Conservation (phyloP, 1,284 basidiomycete genomes). For the Irpex sp. region DNA sequence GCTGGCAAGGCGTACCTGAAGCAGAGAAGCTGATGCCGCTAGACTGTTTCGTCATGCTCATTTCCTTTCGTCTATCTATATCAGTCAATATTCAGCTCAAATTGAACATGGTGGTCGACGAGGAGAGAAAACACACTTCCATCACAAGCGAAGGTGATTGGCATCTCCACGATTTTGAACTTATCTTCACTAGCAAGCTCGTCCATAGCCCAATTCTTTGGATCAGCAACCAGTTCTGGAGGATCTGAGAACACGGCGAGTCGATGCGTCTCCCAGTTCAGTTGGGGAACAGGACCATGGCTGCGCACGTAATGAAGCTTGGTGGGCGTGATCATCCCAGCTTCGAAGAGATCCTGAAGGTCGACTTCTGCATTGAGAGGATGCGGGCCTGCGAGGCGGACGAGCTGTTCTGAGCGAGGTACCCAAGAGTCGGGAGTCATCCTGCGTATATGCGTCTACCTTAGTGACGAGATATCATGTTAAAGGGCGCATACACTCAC, state of each 20-base stretch:
- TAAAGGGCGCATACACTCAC: conserved; percentile 11
- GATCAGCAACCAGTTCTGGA: conserved; percentile 12
- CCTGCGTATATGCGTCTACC: conserved; percentile 1
- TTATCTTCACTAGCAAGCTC: conserved; percentile 13
- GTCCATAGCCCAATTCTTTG: conserved; percentile 20
- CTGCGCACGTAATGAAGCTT: conserved; percentile 24
- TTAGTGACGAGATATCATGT: background rate
- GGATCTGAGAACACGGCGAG: conserved; percentile 15
- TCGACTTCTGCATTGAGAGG: conserved; percentile 23
- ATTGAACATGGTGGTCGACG: no score
- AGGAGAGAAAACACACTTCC: conserved; percentile 15
- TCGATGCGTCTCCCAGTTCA: conserved; percentile 21
- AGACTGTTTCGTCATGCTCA: conserved; percentile 22
- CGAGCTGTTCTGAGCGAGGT: conserved; percentile 20
- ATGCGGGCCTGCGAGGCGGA: conserved; percentile 20
- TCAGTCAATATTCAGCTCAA: background rate
- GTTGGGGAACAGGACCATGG: conserved; percentile 20
- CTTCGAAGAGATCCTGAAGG: conserved; percentile 15
- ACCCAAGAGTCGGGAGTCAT: conserved; percentile 22
- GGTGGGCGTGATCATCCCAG: conserved; percentile 21
- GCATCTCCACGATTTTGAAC: conserved; percentile 18
- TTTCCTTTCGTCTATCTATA: conserved; percentile 20
- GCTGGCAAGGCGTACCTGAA: conserved; percentile 9
- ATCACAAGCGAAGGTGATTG: conserved; percentile 23
- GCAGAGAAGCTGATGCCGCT: conserved; percentile 20